Evolutionary conservation across 2,329 filamentous ascomycete species (phyloP).

Genomic region (Fusarium sp.): DNA sequence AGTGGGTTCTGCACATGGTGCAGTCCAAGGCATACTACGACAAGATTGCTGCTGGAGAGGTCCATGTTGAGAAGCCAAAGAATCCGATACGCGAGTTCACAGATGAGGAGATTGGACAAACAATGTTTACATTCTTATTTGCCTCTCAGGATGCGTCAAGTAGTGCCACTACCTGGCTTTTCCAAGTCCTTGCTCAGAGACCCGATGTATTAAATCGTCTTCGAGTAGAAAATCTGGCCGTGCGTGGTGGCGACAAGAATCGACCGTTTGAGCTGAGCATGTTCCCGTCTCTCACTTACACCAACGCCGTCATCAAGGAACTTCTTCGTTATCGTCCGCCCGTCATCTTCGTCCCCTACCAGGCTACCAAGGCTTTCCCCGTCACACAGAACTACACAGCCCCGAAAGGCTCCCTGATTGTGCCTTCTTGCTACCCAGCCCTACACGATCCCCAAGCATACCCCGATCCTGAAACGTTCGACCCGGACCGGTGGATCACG

Average conservation of each 20-base stretch:
- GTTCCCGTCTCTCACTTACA: conserved; percentile 60
- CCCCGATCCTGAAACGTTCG: conserved; percentile 56
- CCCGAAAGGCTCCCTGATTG: conserved; percentile 58
- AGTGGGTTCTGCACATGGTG: conserved; percentile 78
- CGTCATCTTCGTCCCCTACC: conserved; percentile 64
- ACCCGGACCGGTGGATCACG: conserved; percentile 62
- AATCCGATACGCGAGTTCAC: conserved; percentile 61
- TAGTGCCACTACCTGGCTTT: conserved; percentile 62
- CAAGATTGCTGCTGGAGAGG: conserved; percentile 66
- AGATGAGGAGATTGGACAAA: conserved; percentile 58
- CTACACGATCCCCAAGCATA: conserved; percentile 60
- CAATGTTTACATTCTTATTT: conserved; percentile 63
- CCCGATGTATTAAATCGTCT: conserved; percentile 58
- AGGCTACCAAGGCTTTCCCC: conserved; percentile 58
- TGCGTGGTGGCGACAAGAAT: conserved; percentile 53
- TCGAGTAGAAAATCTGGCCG: conserved; percentile 58
- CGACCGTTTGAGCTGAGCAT: conserved; percentile 55
- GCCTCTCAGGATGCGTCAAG: conserved; percentile 63
- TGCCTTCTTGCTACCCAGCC: conserved; percentile 62
- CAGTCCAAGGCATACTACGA: conserved; percentile 74
- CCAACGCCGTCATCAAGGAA: conserved; percentile 62
- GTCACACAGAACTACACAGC: conserved; percentile 59
- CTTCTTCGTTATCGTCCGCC: conserved; percentile 61
- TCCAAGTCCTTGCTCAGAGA: conserved; percentile 60
- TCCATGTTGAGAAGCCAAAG: conserved; percentile 52